Conservation (phyloP, 2,329 filamentous ascomycete genomes). For the Penicillium expansum region DNA sequence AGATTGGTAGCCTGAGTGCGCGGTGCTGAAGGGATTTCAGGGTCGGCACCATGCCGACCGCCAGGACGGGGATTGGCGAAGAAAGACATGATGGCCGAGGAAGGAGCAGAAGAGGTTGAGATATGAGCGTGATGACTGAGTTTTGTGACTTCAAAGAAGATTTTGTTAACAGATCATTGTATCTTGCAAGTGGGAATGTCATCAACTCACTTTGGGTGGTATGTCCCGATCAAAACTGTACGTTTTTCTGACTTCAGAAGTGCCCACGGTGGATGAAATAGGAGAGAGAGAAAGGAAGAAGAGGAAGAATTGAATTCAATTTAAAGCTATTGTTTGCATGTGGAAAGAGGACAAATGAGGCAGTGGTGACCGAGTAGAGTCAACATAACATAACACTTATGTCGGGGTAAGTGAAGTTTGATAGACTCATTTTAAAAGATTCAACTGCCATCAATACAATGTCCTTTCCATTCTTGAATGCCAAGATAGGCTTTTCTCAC, state of each 20-base stretch:
- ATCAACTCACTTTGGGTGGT: background rate
- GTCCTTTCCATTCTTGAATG: background rate
- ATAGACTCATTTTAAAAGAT: background rate
- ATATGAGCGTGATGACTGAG: no score
- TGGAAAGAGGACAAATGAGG: background rate
- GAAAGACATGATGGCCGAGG: background rate
- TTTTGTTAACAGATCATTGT: background rate
- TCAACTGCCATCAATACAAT: background rate
- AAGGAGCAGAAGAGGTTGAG: no score
- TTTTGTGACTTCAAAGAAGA: background rate
- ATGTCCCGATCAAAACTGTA: no score
- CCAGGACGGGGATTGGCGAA: background rate
- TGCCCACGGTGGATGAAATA: background rate
- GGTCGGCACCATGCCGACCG: background rate
- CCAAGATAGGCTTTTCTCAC: fast-evolving
- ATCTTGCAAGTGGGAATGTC: no score
- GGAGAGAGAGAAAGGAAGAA: background rate
- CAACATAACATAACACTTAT: background rate
- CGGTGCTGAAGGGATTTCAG: no score
- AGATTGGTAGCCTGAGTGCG: background rate
- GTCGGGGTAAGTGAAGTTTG: background rate
- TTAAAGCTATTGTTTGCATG: background rate
- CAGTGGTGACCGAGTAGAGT: background rate
- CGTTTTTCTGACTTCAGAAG: background rate
- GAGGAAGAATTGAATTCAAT: background rate